Conservation (phyloP, 2,329 filamentous ascomycete genomes). For the Xylaria digitata region DNA sequence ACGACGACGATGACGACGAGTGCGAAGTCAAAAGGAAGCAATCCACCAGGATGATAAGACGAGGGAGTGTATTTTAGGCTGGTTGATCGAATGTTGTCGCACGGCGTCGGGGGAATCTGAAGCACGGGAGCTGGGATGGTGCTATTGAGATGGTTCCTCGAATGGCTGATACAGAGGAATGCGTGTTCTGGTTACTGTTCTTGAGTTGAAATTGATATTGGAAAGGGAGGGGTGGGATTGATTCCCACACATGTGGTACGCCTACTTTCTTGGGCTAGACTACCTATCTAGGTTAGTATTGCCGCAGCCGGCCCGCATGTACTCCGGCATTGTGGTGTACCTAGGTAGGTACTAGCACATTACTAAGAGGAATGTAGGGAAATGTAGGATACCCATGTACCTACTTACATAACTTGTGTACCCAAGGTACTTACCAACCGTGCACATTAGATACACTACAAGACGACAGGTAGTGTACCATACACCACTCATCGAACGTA, state of each 20-base stretch:
- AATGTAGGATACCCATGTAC: too few relatives aligned
- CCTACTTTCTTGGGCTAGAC: constrained; percentile 2
- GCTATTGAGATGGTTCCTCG: constrained; percentile 9
- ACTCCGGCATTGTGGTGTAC: background rate
- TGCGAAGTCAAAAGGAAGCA: constrained; percentile 14
- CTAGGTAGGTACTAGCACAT: too few relatives aligned
- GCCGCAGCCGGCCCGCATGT: constrained; percentile 11
- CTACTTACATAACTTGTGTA: background rate
- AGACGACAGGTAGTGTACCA: background rate
- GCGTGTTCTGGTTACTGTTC: constrained; percentile 20
- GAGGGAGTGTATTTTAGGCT: constrained; percentile 10
- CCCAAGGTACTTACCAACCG: background rate
- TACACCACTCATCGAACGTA: background rate
- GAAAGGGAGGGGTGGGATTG: constrained; percentile 2
- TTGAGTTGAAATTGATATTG: constrained; percentile 26
- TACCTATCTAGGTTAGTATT: constrained; percentile 16
- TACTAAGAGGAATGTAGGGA: too few relatives aligned
- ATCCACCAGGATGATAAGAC: constrained; percentile 22
- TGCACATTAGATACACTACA: background rate
- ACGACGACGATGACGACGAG: constrained; percentile 6
- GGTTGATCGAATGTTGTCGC: constrained; percentile 30
- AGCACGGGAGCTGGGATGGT: constrained; percentile 20
- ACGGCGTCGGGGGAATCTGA: constrained; percentile 24
- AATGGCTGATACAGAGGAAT: constrained; percentile 27
- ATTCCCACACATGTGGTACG: constrained; percentile 30